Conservation (phyloP, 2,329 filamentous ascomycete species). For the Paraphoma chrysanthemicola region DNA sequence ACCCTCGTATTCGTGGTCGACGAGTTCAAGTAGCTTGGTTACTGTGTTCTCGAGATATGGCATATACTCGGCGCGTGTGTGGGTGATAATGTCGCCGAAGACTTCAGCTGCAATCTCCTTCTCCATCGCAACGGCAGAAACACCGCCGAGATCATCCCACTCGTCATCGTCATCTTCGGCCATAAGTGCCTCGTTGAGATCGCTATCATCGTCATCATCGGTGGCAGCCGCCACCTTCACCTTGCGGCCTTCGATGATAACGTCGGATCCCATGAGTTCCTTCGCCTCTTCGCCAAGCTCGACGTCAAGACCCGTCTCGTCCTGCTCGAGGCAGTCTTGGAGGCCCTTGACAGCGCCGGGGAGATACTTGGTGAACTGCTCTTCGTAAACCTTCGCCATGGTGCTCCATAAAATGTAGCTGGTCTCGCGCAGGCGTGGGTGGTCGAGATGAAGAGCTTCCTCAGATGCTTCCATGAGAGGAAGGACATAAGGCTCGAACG, state of each 20-base stretch:
- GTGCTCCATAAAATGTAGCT: conserved; percentile 97
- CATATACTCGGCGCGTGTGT: conserved; percentile 80
- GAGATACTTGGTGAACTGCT: conserved; percentile 80
- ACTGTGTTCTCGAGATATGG: conserved; percentile 90
- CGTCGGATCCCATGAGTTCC: conserved; percentile 76
- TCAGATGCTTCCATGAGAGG: conserved; percentile 92
- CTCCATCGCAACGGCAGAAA: conserved; percentile 89
- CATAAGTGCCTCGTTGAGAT: conserved; percentile 59
- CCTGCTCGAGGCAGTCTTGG: conserved; percentile 84
- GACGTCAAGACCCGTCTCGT: conserved; percentile 82
- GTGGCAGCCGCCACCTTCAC: conserved; percentile 73
- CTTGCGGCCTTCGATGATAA: conserved; percentile 83
- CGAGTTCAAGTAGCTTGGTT: conserved; percentile 78
- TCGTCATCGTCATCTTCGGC: conserved; percentile 81
- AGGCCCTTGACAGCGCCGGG: conserved; percentile 79
- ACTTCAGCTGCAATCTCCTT: conserved; percentile 98
- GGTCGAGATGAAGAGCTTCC: conserved; percentile 85
- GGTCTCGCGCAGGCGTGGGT: conserved; percentile 90
- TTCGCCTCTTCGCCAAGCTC: conserved; percentile 76
- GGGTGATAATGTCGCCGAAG: conserved; percentile 87
- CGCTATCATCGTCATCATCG: conserved; percentile 68
- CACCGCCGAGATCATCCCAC: conserved; percentile 82
- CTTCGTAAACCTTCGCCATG: conserved; percentile 90
- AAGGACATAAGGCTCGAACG: conserved; percentile 90
- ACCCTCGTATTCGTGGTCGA: conserved; percentile 90